A percentile compares a stretch with the other conserved stretches of the same genome.
Evolutionary conservation across 306 rosid species (phyloP).

Genomic region (Rubus idaeus): DNA sequence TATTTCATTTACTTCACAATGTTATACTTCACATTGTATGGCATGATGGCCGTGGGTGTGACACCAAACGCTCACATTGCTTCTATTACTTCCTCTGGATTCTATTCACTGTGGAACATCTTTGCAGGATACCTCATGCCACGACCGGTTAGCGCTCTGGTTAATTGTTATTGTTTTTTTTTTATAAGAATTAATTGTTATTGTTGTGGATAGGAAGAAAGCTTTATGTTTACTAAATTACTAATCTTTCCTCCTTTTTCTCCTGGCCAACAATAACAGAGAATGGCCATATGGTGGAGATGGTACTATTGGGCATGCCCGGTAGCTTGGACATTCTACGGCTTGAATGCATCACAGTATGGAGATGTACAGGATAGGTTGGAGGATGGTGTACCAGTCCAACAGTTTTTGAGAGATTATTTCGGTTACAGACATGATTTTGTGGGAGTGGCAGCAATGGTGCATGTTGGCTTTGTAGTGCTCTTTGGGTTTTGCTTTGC

Average conservation of each 20-base stretch:
- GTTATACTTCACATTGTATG: constrained; percentile 71
- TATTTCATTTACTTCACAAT: constrained; percentile 76
- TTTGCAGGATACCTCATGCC: constrained; percentile 77
- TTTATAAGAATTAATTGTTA: too few relatives aligned
- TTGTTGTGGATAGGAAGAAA: not conserved
- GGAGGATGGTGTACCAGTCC: constrained; percentile 22
- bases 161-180: not conserved
- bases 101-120: constrained; percentile 73
- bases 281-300: constrained; percentile 80
- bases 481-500: constrained; percentile 42
- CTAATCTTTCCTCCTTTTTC: not conserved
- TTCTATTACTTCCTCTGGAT: constrained; percentile 53
- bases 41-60: constrained; percentile 79
- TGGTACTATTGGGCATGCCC: constrained; percentile 78
- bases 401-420: constrained; percentile 22
- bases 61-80: constrained; percentile 80
- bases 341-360: constrained; percentile 57
- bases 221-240: not conserved
- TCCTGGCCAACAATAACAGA: constrained; percentile 28
- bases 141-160: constrained; percentile 44
- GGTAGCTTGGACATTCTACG: constrained; percentile 66
- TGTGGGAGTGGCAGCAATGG: constrained; percentile 33
- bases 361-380: constrained; percentile 29
- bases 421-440: constrained; percentile 43
- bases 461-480: constrained; percentile 22